These are phyloP conservation scores for Coemansia reversa DNA, from an alignment of 192 early-diverging fungal species.

Conservation along the genomic window DNA sequence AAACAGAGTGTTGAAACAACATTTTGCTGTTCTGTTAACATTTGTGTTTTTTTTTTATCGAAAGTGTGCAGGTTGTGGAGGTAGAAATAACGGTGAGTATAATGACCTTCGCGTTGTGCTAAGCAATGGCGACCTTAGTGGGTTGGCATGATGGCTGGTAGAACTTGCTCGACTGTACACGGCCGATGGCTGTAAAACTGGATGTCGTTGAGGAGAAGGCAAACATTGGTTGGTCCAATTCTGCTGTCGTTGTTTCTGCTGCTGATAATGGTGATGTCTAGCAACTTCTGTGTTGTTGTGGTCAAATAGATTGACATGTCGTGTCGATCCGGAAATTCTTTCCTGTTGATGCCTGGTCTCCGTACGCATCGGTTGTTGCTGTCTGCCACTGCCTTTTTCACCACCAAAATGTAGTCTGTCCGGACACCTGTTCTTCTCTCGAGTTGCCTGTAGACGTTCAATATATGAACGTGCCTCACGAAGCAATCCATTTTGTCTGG, in stretches of 20 bases:
- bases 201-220: background rate
- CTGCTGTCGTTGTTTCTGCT: conserved; percentile 1
- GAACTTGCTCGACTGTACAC: conserved; percentile 1
- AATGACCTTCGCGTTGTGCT: conserved; percentile 13
- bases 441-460: conserved; percentile 12
- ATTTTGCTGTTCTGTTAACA: background rate
- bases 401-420: background rate
- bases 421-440: background rate
- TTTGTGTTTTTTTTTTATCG: background rate
- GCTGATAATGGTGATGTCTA: background rate
- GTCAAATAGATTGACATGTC: too few relatives aligned
- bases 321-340: background rate
- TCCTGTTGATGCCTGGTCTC: background rate
- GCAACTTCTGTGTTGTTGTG: too few relatives aligned
- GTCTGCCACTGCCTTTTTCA: background rate
- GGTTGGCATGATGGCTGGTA: background rate
- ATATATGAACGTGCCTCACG: conserved; percentile 26
- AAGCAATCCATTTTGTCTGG: conserved; percentile 31
- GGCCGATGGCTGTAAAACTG: background rate
- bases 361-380: background rate
- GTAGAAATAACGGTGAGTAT: conserved; percentile 11
- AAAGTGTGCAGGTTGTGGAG: conserved; percentile 3
- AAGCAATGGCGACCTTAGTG: background rate
- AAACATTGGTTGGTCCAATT: background rate
- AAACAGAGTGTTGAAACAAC: background rate